These are phyloP conservation scores for Pleurotus ostreatus DNA, from an alignment of 768 basidiomycete genomes.

Conservation along the genomic window DNA sequence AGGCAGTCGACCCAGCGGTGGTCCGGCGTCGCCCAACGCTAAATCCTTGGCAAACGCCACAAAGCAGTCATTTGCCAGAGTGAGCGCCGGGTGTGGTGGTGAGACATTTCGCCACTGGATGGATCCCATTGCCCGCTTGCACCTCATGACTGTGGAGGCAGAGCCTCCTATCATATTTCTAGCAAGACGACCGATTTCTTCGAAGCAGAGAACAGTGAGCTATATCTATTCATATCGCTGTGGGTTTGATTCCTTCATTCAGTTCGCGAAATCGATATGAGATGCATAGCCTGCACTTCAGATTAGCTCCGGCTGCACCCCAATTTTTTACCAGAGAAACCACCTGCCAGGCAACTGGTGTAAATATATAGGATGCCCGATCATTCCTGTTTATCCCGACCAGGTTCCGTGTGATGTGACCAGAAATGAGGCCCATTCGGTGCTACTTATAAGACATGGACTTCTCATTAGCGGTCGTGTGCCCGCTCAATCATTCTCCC, in stretches of 20 bases:
- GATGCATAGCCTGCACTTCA: conserved; percentile 2
- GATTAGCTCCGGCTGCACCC: conserved; percentile 8
- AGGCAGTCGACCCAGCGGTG: neutral
- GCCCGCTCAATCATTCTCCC: conserved; percentile 2
- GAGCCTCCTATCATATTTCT: neutral
- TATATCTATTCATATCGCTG: neutral
- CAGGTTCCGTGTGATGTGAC: conserved; percentile 9
- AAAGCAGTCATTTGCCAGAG: neutral
- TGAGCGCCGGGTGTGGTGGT: no score
- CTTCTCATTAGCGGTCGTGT: neutral
- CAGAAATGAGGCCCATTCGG: conserved; percentile 3
- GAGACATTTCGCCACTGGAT: no score
- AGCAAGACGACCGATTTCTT: neutral
- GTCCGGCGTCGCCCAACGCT: neutral
- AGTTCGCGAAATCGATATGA: conserved; percentile 1
- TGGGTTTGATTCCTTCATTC: neutral
- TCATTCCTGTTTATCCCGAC: conserved; percentile 9
- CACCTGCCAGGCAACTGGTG: conserved; percentile 8
- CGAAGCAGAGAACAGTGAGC: neutral
- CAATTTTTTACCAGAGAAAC: conserved; percentile 1
- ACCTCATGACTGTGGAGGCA: neutral
- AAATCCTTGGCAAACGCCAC: neutral
- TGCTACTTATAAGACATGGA: conserved; percentile 1
- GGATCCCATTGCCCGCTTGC: neutral
- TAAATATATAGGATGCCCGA: conserved; percentile 4